Percentiles rank a stretch among this genome's conserved stretches.
phyloP scores from a whole-genome alignment of 129 eudicot species.

The carrot (Daucus carota) region DNA sequence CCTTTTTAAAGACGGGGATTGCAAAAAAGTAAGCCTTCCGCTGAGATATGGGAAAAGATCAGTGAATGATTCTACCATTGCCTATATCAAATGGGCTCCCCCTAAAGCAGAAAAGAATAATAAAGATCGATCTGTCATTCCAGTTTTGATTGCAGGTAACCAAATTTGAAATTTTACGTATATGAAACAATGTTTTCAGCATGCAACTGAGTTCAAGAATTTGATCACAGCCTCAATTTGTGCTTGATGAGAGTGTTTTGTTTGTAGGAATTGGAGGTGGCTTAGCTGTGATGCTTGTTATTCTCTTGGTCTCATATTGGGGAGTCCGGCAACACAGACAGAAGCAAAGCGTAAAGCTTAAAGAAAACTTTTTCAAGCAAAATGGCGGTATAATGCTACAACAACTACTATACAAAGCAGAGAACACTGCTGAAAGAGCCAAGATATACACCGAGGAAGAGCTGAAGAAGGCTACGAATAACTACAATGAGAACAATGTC shows the following conservation, averaged over 20 bases:
- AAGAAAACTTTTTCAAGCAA: constrained; percentile 1
- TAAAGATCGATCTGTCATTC: background rate
- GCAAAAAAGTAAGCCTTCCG: constrained; percentile 13
- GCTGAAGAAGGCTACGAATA: background rate
- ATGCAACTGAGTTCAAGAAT: background rate
- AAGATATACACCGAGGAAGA: constrained; percentile 11
- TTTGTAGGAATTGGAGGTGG: constrained; percentile 3
- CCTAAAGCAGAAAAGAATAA: background rate
- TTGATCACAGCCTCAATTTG: background rate
- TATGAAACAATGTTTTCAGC: background rate
- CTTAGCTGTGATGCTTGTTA: background rate
- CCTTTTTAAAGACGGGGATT: background rate
- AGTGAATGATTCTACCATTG: background rate
- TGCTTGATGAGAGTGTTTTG: background rate
- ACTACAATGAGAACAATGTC: background rate
- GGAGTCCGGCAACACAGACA: constrained; percentile 3
- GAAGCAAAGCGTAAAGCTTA: background rate
- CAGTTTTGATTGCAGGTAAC: background rate
- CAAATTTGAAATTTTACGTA: background rate
- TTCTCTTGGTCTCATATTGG: constrained; percentile 2
- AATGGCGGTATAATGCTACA: constrained; percentile 11
- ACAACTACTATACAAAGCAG: background rate
- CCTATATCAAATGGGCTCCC: constrained; percentile 9
- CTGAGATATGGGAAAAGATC: constrained; percentile 11
- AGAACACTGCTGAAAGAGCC: background rate